Base-by-base conservation (phyloP, 176 grass and related monocot species). In the Lolium rigidum region DNA sequence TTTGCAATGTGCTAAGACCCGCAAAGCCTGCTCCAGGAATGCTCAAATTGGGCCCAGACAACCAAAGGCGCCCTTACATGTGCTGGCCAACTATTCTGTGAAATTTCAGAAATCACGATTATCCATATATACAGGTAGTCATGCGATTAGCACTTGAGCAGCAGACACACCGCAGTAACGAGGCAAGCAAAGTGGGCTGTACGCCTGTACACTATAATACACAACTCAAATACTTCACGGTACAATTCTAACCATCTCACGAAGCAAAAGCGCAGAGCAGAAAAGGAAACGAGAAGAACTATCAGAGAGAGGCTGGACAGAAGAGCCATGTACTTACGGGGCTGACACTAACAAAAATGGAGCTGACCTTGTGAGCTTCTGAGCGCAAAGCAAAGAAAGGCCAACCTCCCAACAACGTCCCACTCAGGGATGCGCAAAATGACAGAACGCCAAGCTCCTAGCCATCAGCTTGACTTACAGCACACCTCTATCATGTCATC, bases 401-500 rank as follows among this genome's bases (percentile, higher is more conserved):
- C 17, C n/a, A 67, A 62, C 12, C 18, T 69, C 74, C 8, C 9
- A 78, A 44, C 35, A 58, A 56, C 8, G 1, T 39, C 83, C 22
- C 61, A 67, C 38, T 47, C 10, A 83, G 51, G 4, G 35, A 41
- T 55, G 22, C 9, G 15, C 9, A 79, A 66, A 68, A 69, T 2
- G n/a, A 48, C 35, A 10, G 14, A 60, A 13, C 6, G 3, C 26
- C 39, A 59, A 64, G 74, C 38, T 84, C 39, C 50, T 51, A 38
- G 66, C 11, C 12, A 54, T 87, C 82, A 95, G 31, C 2, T 56
- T 25, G 79, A 82, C 66, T 96, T 99, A 69, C 41, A 44, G 56
- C 90, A 49, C 73, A 94, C 93, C 86, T 98, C 93, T 41, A 98
- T 88, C 81, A 98, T 92, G 52, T 95, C 96, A 44, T 88, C 87